Evolutionary conservation across 331 rosid species (phyloP).

Genomic region (Arachis monticola): DNA sequence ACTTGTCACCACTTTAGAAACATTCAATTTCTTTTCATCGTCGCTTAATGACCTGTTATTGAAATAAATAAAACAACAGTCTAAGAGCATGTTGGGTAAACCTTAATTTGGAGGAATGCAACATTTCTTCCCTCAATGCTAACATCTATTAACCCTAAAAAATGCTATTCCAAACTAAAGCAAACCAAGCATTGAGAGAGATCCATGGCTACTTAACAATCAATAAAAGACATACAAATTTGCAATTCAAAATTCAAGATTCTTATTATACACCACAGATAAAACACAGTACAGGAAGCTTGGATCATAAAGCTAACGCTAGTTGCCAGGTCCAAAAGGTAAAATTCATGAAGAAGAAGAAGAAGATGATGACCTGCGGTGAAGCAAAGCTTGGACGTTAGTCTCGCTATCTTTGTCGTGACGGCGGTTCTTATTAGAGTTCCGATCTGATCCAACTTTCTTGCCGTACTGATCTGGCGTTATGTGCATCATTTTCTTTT

Average conservation of each 20-base stretch:
- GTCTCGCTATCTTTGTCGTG: slow-evolving; percentile 76
- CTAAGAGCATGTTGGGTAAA: no score
- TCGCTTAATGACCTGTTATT: slow-evolving; percentile 73
- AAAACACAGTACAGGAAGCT: not conserved
- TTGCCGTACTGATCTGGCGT: slow-evolving; percentile 74
- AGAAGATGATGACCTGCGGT: slow-evolving; percentile 72
- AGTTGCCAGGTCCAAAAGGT: not conserved
- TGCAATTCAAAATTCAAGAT: not conserved
- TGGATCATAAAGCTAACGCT: not conserved
- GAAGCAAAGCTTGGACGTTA: slow-evolving; percentile 81
- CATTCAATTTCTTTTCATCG: slow-evolving; percentile 66
- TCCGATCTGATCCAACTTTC: slow-evolving; percentile 77
- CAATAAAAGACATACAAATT: slow-evolving; percentile 6
- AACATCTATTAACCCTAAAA: no score
- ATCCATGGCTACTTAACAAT: not conserved
- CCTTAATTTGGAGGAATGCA: no score
- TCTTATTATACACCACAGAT: not conserved
- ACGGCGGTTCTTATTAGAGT: slow-evolving; percentile 40
- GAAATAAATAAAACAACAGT: no score
- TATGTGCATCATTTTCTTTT: slow-evolving; percentile 48
- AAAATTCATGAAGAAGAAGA: not conserved
- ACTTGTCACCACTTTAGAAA: slow-evolving; percentile 69
- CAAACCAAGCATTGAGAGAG: no score
- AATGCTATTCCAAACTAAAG: no score
- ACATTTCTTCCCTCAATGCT: no score